Base-by-base conservation (phyloP, 2,329 filamentous ascomycete species). In the Tolypocladium ophioglossoides region DNA sequence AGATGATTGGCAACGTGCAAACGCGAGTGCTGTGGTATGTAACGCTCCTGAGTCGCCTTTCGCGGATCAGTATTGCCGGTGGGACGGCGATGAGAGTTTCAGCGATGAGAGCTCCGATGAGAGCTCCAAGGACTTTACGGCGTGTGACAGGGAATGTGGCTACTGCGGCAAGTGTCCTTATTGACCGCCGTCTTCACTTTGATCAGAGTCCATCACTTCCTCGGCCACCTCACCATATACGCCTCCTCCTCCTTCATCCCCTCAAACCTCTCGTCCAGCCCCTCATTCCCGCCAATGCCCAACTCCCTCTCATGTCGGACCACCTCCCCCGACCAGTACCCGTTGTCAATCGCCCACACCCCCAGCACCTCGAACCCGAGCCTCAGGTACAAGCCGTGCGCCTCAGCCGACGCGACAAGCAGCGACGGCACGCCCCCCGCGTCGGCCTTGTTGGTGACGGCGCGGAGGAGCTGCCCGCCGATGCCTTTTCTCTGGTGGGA, bases 331-430 rank as follows among this genome's bases (percentile, higher is more conserved):
- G 58, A 52, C 58, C 59, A 62, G 18, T 41, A 41, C 35, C 50
- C 59, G 8, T 59, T 59, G 20, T 63, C 59, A 32, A 64, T 55
- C 44, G 20, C 52, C 55, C 55, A 62, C 20, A 50, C 38, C 14
- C 57, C 57, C 27, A 62, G 51, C 6, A 57, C 56, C 48, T 54
- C 52, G 9, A 63, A 64, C 3, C 58, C 55, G 11, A 56, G 20
- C 44, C 51, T 57, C 24, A 30, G n/a, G 47, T 63, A 64, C 22
- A 65, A 32, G 4, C 46, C 50, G 20, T 54, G 49, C 9, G 56
- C 57, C 52, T 61, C 58, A 14, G 56, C 59, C n/a, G 63, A 59
- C 34, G 59, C 58, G 10, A 58, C 55, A n/a, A 64, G 53, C n/a
- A 55, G 56, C 39, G 53, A 39, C 10, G 56, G 56, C 7, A 61